Conservation (phyloP, 192 early-diverging fungal species). For the Paraglomus brasilianum region DNA sequence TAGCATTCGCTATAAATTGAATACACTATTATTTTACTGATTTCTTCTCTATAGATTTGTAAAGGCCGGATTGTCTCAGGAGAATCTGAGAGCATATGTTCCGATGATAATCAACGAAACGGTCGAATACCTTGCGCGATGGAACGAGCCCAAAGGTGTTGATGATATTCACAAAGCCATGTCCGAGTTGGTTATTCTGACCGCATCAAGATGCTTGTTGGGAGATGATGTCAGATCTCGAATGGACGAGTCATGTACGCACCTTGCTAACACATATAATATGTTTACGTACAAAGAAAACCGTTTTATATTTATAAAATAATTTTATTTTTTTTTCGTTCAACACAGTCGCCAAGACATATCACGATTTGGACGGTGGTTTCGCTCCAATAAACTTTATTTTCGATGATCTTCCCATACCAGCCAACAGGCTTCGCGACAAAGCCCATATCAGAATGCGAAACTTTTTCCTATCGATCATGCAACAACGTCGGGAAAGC, state of each 20-base stretch:
- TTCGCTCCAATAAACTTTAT: conserved; percentile 94
- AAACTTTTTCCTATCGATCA: conserved; percentile 74
- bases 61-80: conserved; percentile 85
- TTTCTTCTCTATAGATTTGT: conserved; percentile 68
- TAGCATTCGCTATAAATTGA: neutral
- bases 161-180: conserved; percentile 78
- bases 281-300: neutral
- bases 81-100: conserved; percentile 85
- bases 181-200: conserved; percentile 89
- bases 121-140: conserved; percentile 69
- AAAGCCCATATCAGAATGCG: conserved; percentile 81
- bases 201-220: conserved; percentile 91
- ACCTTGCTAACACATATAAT: neutral
- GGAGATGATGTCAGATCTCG: conserved; percentile 89
- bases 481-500: conserved; percentile 69
- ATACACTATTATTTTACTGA: neutral
- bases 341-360: conserved; percentile 77
- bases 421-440: conserved; percentile 83
- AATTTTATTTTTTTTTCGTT: neutral
- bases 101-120: conserved; percentile 85
- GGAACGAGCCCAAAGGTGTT: conserved; percentile 54
- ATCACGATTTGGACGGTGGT: conserved; percentile 92
- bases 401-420: conserved; percentile 89
- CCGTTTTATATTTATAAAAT: conserved; percentile 6
- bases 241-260: conserved; percentile 63